These are phyloP conservation scores for Candida nemodendra DNA, from an alignment of 805 yeast genomes.

Conservation along the genomic window DNA sequence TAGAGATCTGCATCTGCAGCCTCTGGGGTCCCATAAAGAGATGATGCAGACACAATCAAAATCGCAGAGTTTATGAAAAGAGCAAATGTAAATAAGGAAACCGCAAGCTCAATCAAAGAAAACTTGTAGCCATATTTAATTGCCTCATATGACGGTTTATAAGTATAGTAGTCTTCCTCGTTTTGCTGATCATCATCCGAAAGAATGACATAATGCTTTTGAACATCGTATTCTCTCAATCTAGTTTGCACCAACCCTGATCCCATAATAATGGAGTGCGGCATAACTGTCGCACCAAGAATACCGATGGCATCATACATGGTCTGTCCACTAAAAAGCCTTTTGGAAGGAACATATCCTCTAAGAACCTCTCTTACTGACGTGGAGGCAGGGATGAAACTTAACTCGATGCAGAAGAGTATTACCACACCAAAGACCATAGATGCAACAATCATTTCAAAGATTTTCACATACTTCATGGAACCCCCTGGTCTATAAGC, in stretches of 20 bases:
- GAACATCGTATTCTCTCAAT: slow-evolving; percentile 43
- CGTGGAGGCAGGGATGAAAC: slow-evolving; percentile 32
- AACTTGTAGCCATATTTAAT: slow-evolving; percentile 65
- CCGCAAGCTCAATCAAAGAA: slow-evolving; percentile 62
- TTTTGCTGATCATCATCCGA: slow-evolving; percentile 24
- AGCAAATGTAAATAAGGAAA: slow-evolving; percentile 74
- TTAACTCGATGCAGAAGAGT: slow-evolving; percentile 46
- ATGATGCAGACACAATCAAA: slow-evolving; percentile 72
- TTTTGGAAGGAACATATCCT: slow-evolving; percentile 43
- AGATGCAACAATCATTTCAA: slow-evolving; percentile 42
- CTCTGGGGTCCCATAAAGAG: slow-evolving; percentile 63
- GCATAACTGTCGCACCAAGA: slow-evolving; percentile 53
- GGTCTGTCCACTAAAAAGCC: slow-evolving; percentile 43
- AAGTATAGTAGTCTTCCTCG: slow-evolving; percentile 44
- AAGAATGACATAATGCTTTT: slow-evolving; percentile 33
- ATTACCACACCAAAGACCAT: slow-evolving; percentile 43
- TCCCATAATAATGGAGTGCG: slow-evolving; percentile 48
- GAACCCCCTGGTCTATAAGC: slow-evolving; percentile 46
- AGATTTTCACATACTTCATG: slow-evolving; percentile 40
- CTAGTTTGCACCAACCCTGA: slow-evolving; percentile 50
- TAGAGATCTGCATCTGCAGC: slow-evolving; percentile 72
- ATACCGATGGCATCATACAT: slow-evolving; percentile 47
- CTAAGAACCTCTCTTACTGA: slow-evolving; percentile 36
- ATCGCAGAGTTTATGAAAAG: slow-evolving; percentile 81
- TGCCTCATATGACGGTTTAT: slow-evolving; percentile 67